These are phyloP conservation scores for Mycena epipterygia DNA, from an alignment of 768 basidiomycete genomes.

Conservation along the genomic window DNA sequence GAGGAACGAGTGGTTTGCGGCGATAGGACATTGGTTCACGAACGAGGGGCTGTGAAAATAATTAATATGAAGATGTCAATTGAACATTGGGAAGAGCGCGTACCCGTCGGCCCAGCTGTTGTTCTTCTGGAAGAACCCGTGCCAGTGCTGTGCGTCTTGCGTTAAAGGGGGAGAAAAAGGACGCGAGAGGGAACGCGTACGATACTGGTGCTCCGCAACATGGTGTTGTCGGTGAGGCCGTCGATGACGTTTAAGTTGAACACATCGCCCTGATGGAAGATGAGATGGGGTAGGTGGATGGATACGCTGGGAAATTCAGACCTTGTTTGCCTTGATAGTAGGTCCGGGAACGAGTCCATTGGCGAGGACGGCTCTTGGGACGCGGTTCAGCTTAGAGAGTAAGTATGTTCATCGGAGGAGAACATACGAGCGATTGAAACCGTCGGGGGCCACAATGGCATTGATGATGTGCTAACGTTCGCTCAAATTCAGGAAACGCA, in stretches of 20 bases:
- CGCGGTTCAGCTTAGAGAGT: background rate
- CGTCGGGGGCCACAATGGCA: slow-evolving; percentile 53
- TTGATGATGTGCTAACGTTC: slow-evolving; percentile 40
- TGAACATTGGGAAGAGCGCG: slow-evolving; percentile 19
- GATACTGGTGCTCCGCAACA: slow-evolving; percentile 55
- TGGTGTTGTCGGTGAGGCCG: slow-evolving; percentile 51
- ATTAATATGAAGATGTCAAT: background rate
- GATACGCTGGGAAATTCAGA: background rate
- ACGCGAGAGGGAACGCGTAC: slow-evolving; percentile 39
- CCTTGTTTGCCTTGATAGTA: slow-evolving; percentile 52
- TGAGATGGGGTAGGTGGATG: background rate
- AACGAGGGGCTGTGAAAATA: slow-evolving; percentile 1
- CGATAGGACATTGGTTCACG: slow-evolving; percentile 40
- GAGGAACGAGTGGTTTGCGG: slow-evolving; percentile 43
- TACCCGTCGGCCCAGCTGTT: slow-evolving; percentile 45
- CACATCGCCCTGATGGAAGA: slow-evolving; percentile 39
- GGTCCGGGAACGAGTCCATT: slow-evolving; percentile 55
- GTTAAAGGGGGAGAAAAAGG: background rate
- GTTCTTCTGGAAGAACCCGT: slow-evolving; percentile 40
- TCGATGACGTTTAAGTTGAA: slow-evolving; percentile 56
- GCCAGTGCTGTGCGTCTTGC: slow-evolving; percentile 32
- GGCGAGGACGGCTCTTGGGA: slow-evolving; percentile 54
- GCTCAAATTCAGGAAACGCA: background rate
- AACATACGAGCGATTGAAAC: slow-evolving; percentile 49
- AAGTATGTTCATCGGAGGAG: background rate